These are phyloP conservation scores for Rugonectria rugulosa DNA, from an alignment of 2,329 filamentous ascomycete genomes.

Conservation along the genomic window DNA sequence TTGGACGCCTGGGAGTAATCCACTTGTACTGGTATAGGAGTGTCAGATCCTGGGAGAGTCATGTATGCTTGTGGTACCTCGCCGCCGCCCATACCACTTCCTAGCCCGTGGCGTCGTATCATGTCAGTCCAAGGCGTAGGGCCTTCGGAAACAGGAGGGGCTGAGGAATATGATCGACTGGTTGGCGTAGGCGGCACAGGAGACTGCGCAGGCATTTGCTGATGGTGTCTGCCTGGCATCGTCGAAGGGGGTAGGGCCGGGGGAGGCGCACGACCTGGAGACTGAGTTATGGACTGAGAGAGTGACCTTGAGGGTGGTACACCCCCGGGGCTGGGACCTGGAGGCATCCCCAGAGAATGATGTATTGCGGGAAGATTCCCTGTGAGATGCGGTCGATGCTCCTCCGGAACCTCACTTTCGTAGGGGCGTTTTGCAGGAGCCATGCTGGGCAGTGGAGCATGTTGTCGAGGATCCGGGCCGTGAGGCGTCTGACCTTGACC, in stretches of 20 bases:
- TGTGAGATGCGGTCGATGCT: conserved; percentile 35
- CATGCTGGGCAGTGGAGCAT: conserved; percentile 29
- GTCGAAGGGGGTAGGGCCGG: conserved; percentile 33
- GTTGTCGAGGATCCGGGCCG: conserved; percentile 35
- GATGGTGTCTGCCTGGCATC: conserved; percentile 26
- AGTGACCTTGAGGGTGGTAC: conserved; percentile 43
- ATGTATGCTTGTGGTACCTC: conserved; percentile 50
- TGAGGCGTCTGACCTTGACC: conserved; percentile 33
- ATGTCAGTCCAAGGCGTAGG: conserved; percentile 43
- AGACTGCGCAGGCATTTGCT: conserved; percentile 26
- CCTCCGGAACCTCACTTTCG: conserved; percentile 39
- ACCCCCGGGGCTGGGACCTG: conserved; percentile 29
- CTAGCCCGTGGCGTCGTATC: conserved; percentile 41
- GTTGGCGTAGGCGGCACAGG: conserved; percentile 32
- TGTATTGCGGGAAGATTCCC: conserved; percentile 37
- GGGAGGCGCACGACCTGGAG: conserved; percentile 35
- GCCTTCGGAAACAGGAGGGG: conserved; percentile 32
- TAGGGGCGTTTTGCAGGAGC: conserved; percentile 45
- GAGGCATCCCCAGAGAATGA: conserved; percentile 34
- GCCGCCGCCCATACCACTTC: conserved; percentile 35
- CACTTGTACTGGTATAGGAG: conserved; percentile 67
- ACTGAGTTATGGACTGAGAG: conserved; percentile 45
- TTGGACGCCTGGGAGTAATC: conserved; percentile 84
- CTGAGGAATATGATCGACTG: conserved; percentile 32
- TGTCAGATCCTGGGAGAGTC: conserved; percentile 48